Evolutionary conservation across 164 flowering plant species (phyloP).

Genomic region (Santalum album): DNA sequence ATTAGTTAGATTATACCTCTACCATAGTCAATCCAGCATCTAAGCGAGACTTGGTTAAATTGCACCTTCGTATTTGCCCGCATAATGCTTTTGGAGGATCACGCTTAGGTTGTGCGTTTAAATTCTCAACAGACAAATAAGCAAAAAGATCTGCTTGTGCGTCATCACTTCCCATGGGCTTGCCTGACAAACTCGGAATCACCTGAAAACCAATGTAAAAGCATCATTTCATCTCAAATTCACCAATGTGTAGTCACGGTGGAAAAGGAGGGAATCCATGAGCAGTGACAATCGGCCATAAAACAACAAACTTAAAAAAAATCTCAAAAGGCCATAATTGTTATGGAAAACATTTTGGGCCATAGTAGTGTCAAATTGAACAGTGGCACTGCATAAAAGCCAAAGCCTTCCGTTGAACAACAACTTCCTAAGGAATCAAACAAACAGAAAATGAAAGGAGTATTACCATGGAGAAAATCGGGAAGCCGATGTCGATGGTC

Average conservation of each 20-base stretch:
- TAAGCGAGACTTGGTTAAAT: constrained; percentile 49
- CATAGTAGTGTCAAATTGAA: neutral
- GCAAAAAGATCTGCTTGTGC: constrained; percentile 43
- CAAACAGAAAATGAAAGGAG: neutral
- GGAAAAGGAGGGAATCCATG: no score
- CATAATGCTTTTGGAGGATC: constrained; percentile 11
- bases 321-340: neutral
- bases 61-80: constrained; percentile 56
- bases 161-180: constrained; percentile 17
- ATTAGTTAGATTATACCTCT: constrained; percentile 43
- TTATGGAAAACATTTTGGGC: neutral
- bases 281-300: no score
- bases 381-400: neutral
- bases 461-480: constrained; percentile 75
- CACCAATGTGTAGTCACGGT: no score
- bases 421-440: neutral
- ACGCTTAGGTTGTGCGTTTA: neutral
- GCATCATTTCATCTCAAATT: no score
- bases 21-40: constrained; percentile 41
- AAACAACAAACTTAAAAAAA: no score
- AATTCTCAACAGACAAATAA: constrained; percentile 49
- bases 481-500: constrained; percentile 47
- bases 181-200: constrained; percentile 46
- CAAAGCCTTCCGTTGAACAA: no score
- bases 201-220: constrained; percentile 38